Base-by-base conservation (phyloP, 768 basidiomycete genomes). In the Suillus subluteus region DNA sequence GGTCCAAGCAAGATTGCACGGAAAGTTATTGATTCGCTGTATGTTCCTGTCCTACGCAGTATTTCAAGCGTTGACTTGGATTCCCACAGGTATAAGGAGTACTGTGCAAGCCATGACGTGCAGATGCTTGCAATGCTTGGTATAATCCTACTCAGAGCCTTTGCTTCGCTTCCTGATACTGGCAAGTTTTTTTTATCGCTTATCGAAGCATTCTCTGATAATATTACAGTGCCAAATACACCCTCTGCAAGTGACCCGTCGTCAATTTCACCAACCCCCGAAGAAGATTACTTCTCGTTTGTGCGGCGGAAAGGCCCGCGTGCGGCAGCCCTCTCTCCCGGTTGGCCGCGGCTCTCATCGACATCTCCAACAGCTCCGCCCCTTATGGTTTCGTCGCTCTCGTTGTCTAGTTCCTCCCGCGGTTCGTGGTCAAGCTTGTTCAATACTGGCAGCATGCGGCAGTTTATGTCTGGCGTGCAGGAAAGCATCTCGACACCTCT, bases 361-460 rank as follows among this genome's bases (percentile, higher is more conserved):
- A 72, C 78, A 0, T 84, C 87, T 1, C 78, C 82, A 6, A 82
- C 82, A 1, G 71, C 82, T 13, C 75, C 77, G 23, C 79, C 75
- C 12, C 74, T 79, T 3, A 73, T 83, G 2, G 71, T 23, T 9
- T 76, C 83, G 0, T 81, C 84, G 0, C 71, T 86, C 48, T 79
- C 83, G 55, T 80, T 87, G 0, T 88, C 89, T 0, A 84, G 78
- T 56, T 88, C 91, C 4, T 92, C 92, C 3, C 83, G 88, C 54
- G 91, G 88, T 11, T 92, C 93, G 0, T 94, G 93, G 93, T 90
- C 91, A 0, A 93, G 88, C 71, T 73, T 94, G 13, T 91, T 92
- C 74, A 89, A 87, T 66, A 79, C 90, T 1, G 86, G 85, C 21
- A 84, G 82, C 52, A 81, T 93, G 77, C 83, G 89, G 35, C 89